Evolutionary conservation across 139 green algal genomes (phyloP), one percentile per base, ranked within the genome.

Genomic region (Pseudopediastrum boryanum): DNA sequence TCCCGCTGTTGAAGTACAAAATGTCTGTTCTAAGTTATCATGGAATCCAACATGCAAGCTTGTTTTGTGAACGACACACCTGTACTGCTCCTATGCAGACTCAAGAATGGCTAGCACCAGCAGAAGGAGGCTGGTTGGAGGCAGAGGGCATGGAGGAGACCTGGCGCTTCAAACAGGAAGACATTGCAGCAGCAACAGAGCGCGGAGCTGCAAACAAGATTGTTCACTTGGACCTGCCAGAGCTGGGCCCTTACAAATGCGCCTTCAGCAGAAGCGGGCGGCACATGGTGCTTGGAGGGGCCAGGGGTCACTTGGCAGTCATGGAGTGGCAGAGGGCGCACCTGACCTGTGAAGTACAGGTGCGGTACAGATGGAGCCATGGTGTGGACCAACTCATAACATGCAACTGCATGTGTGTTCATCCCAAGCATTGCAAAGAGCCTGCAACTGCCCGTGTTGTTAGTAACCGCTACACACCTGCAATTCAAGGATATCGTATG

Each of bases 111-210:
- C 91, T 99, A 80, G 85, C 96, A 73, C 95, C 94, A 4, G 56
- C 70, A 1, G 88, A 93, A 9, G 84, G 87, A 23, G 95, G 96
- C 0, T 81, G 48, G 12, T 75, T 99, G 46, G 95, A 98, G 79
- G 91, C 93, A 13, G 95, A 99, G 82, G 92, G 90, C 50, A 81
- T 96, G 42, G 96, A 99, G 81, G 86, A 88, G 41, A 99, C 96
- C 1, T 97, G 87, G 84, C 88, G 89, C 39, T 94, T 97, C 70
- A 78, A 89, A 71, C 96, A 99, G 86, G 38, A 81, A 29, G 94
- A 94, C 41, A 96, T 98, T 35, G 85, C 92, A 5, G n/a, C 36
- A 41, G 66, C 79, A 52, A 89, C 92, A 35, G 92, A 93, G 31
- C 52, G 62, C 13, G 88, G 90, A 3, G 90, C 90, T 12, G 85